Percentiles rank a stretch among this genome's conserved stretches.
Conservation (phyloP, 352 stramenopile genomes). For the Albugo candida region DNA sequence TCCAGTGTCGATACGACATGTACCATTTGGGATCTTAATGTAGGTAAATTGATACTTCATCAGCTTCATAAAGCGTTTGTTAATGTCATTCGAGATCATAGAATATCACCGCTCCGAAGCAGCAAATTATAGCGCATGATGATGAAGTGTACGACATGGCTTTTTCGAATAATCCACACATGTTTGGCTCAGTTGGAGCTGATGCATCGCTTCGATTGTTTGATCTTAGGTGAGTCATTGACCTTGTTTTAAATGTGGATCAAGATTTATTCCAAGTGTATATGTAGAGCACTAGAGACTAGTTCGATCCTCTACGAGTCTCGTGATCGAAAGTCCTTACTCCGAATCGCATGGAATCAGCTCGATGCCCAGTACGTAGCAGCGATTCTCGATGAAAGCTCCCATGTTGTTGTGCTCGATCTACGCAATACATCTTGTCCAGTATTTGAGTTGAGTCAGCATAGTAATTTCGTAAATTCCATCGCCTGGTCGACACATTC, state of each 20-base stretch:
- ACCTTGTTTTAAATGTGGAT: not conserved
- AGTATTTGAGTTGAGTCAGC: constrained; percentile 83
- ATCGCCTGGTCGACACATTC: constrained; percentile 90
- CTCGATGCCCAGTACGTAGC: constrained; percentile 95
- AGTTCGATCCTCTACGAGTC: constrained; percentile 96
- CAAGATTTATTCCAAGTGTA: not conserved
- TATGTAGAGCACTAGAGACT: constrained; percentile 55
- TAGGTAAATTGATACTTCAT: constrained; percentile 14
- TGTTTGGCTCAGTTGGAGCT: constrained; percentile 93
- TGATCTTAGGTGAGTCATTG: constrained; percentile 79
- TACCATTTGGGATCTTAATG: constrained; percentile 97
- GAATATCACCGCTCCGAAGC: constrained; percentile 43
- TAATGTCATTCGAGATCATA: constrained; percentile 4
- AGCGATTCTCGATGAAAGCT: constrained; percentile 83
- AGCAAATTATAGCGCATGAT: constrained; percentile 97
- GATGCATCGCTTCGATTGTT: constrained; percentile 95
- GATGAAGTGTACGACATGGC: constrained; percentile 97
- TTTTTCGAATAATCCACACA: constrained; percentile 84
- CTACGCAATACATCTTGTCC: constrained; percentile 81
- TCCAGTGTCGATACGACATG: constrained; percentile 95
- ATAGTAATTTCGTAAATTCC: constrained; percentile 87
- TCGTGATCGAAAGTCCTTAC: constrained; percentile 65
- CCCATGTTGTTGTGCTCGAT: constrained; percentile 91
- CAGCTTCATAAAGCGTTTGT: not conserved
- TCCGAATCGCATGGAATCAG: constrained; percentile 94